Evolutionary conservation across 2,329 filamentous ascomycete genomes (phyloP).

Genomic region (Talaromyces piceae): DNA sequence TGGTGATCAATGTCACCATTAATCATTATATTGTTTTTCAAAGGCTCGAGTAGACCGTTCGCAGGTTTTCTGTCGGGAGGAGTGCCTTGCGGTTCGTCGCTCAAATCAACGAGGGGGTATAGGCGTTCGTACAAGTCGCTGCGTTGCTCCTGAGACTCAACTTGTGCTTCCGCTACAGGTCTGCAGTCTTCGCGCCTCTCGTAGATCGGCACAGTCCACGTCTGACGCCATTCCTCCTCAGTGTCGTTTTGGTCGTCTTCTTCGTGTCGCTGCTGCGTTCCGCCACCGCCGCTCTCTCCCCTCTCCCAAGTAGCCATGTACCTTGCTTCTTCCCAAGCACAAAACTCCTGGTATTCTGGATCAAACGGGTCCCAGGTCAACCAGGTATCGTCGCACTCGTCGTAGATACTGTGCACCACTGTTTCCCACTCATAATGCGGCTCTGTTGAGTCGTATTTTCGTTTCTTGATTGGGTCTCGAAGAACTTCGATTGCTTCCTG

Average conservation of each 20-base stretch:
- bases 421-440: not conserved
- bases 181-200: not conserved
- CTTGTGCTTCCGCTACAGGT: not conserved
- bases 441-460: conserved; percentile 15
- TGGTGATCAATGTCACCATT: not conserved
- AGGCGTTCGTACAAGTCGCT: no score
- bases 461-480: conserved; percentile 20
- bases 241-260: not conserved
- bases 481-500: conserved; percentile 27
- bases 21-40: not conserved
- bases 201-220: conserved; percentile 2
- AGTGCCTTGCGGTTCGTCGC: not conserved
- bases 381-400: not conserved
- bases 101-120: not conserved
- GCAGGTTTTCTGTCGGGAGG: not conserved
- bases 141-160: not conserved
- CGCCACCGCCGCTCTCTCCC: conserved; percentile 19
- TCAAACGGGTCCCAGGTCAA: not conserved
- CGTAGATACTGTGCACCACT: not conserved
- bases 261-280: not conserved
- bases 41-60: not conserved
- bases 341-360: conserved; percentile 8
- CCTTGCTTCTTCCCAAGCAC: not conserved
- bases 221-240: not conserved
- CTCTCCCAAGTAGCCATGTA: conserved; percentile 16